These are phyloP conservation scores for Cryptosporidium sp. DNA, from an alignment of 169 alveolate genomes.

Conservation along the genomic window DNA sequence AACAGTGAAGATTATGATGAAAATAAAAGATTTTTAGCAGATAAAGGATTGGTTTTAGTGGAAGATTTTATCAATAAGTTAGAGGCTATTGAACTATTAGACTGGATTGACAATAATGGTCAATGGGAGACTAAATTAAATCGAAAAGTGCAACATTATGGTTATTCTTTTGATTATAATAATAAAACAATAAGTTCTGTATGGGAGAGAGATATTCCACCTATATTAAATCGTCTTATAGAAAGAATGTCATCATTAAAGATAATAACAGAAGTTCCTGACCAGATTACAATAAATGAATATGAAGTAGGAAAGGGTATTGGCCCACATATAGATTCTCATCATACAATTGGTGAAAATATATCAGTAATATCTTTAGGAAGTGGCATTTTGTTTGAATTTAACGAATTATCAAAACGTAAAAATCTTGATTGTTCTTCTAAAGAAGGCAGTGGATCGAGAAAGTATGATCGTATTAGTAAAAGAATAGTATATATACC, in stretches of 20 bases:
- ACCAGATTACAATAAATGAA: slow-evolving; percentile 64
- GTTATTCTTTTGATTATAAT: slow-evolving; percentile 41
- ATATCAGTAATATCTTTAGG: slow-evolving; percentile 56
- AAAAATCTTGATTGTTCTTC: background rate
- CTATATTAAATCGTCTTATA: background rate
- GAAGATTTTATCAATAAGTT: slow-evolving; percentile 4
- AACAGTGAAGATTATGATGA: background rate
- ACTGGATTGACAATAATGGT: slow-evolving; percentile 50
- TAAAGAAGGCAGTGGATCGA: background rate
- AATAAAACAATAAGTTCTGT: slow-evolving; percentile 39
- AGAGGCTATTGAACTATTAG: slow-evolving; percentile 10
- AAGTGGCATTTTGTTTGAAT: slow-evolving; percentile 40
- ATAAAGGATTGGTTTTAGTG: slow-evolving; percentile 10
- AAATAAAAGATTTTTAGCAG: background rate
- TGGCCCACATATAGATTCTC: slow-evolving; percentile 68
- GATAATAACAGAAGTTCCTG: slow-evolving; percentile 12
- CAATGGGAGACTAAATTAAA: slow-evolving; percentile 29
- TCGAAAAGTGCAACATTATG: slow-evolving; percentile 65
- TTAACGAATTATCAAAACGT: background rate
- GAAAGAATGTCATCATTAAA: background rate
- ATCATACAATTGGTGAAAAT: slow-evolving; percentile 47
- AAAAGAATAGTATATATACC: slow-evolving; percentile 24
- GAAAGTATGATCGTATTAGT: background rate
- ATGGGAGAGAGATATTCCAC: slow-evolving; percentile 57
- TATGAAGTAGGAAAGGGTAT: slow-evolving; percentile 61